Evolutionary conservation across 2,329 filamentous ascomycete genomes (phyloP), one percentile per base, ranked within the genome.

Genomic region (Fusarium euwallaceae): DNA sequence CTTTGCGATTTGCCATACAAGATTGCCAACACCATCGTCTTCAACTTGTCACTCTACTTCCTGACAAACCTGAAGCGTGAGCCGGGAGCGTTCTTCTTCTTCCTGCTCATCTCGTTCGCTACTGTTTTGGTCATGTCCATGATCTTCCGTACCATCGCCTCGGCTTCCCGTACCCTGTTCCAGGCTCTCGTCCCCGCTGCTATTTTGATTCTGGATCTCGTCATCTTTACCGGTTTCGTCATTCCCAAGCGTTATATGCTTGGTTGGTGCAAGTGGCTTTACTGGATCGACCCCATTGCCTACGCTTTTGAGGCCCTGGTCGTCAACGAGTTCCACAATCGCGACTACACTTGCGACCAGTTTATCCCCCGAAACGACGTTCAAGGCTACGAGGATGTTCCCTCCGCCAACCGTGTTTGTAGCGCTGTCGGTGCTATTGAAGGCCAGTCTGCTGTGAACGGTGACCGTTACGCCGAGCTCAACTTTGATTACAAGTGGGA

Each of bases 11-110:
- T 97, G 83, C 95, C 95, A 0, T 94, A 94, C 83, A 97, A 84
- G 75, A 83, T 97, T 10, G 41, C 83, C n/a, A 95, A 95, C 77
- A 84, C 90, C 1, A 88, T 97, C 73, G 84, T 90, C 5, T 97
- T 97, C 87, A 97, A 97, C 80, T 62, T 95, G 36, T 88, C 91
- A 1, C 83, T 98, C 4, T 98, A 98, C 85, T 98, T 98, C 83
- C 92, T 98, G 90, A 93, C 94, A 0, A 93, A 95, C 73, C 86
- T 98, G 34, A 90, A 93, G 65, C 89, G 94, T 62, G 91, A 93
- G 72, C 86, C 93, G 0, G 93, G 92, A 3, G 84, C 92, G 0
- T 98, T 97, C 87, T 98, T 98, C 87, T 93, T 95, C 84, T 97
- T 94, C 88, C 83, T 95, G 67, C 86, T 98, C 62, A 89, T 96